Evolutionary conservation across 768 basidiomycete genomes (phyloP), one percentile per base, ranked within the genome.

Genomic region (Boletus barrowsii): DNA sequence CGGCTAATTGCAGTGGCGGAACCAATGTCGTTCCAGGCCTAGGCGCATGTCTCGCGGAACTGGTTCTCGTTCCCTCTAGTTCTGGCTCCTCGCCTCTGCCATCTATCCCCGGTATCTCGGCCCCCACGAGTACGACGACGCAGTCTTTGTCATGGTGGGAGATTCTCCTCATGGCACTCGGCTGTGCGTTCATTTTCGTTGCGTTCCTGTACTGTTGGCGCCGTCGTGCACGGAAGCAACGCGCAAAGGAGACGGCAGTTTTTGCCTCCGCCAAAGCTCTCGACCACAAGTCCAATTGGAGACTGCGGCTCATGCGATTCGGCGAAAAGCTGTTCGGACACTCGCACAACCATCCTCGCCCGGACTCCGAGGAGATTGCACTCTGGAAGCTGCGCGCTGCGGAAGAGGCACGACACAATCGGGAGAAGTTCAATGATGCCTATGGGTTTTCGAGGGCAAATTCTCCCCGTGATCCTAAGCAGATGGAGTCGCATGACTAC

Each of bases 151-250:
- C 74, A 55, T 92, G 90, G 90, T 92, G 90, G 89, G 78, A 93
- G 72, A 90, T 92, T 60, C 74, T 92, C 52, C 79, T 92, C 51
- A 92, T 92, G 87, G 76, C 84, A 0, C 80, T 91, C 36, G 88
- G 90, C 10, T 87, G 86, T 64, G 84, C 85, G 15, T 88, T 92
- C 70, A 84, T 92, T 70, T 84, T 90, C 66, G 53, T 90, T 40
- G 68, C 81, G 43, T 68, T 90, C 56, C 64, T 92, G 55, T 78
- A 82, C 74, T 79, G 77, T 59, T 91, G 85, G 82, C 82, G 90
- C 22, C 78, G 87, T 17, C 83, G 80, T 47, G 83, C 83, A 39
- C 82, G 83, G 66, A 86, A 84, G 66, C 78, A 80, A 62, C 83
- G 89, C 32, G 83, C 82, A 17, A 79, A 88, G 65, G 74, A 73